A percentile compares a stretch with the other conserved stretches of the same genome.
These are phyloP conservation scores for Rubroboletus pulcherrimus DNA, from an alignment of 768 basidiomycete genomes.

Conservation along the genomic window DNA sequence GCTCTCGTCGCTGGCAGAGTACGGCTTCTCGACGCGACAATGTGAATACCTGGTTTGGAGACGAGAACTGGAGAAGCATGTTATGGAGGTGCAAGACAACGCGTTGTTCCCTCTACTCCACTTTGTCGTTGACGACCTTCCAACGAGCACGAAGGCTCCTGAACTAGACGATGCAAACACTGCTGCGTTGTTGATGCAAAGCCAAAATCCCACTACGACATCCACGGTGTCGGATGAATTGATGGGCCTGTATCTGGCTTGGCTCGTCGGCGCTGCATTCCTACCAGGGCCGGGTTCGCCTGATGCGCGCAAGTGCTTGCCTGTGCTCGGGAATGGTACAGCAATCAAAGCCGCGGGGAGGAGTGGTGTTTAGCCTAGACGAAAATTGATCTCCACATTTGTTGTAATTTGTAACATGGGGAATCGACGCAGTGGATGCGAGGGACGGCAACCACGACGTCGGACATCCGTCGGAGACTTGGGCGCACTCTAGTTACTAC, in stretches of 20 bases:
- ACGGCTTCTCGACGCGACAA: conserved; percentile 74
- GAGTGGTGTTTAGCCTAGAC: conserved; percentile 45
- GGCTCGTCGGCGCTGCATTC: conserved; percentile 86
- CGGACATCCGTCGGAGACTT: not conserved
- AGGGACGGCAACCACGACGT: not conserved
- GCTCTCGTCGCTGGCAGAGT: conserved; percentile 64
- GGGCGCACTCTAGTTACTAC: no score
- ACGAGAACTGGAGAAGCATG: conserved; percentile 88
- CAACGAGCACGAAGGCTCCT: conserved; percentile 93
- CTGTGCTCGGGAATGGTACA: conserved; percentile 38
- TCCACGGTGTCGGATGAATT: conserved; percentile 70
- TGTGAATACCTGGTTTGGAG: conserved; percentile 94
- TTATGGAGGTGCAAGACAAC: conserved; percentile 92
- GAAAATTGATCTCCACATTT: not conserved
- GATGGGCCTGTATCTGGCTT: conserved; percentile 87
- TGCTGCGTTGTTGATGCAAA: conserved; percentile 46
- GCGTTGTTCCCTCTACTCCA: conserved; percentile 96
- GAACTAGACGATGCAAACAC: conserved; percentile 88
- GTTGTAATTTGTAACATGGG: not conserved
- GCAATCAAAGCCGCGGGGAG: conserved; percentile 64
- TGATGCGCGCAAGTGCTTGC: conserved; percentile 44
- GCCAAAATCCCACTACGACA: conserved; percentile 34
- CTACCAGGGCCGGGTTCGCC: conserved; percentile 51
- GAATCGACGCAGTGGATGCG: not conserved
- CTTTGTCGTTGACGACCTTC: conserved; percentile 95